Base-by-base conservation (phyloP, 2,329 filamentous ascomycete genomes). In the Rutstroemia sydowiana region DNA sequence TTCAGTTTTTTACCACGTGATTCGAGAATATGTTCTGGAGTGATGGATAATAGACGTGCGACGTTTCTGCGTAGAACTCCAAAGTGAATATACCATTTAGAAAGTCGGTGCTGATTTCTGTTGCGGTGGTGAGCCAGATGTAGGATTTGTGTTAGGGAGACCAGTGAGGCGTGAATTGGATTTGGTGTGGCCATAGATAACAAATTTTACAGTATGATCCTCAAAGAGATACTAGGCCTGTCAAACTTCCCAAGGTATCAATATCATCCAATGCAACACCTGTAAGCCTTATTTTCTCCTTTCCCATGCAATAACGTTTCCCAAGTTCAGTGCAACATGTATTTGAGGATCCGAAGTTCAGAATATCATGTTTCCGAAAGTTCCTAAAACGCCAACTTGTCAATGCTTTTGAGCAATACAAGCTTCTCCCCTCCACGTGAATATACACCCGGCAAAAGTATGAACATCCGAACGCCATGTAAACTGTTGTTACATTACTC, bases 91-190 rank as follows among this genome's bases (percentile, higher is more conserved):
- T 87, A 97, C 92, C 92, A 98, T 65, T 82, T 80, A 28, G 84
- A 79, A 56, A 78, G 75, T 51, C 83, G 83, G 69, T 97, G 92
- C 71, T 97, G 92, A 71, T 96, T 97, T 65, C 84, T 85, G 73
- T 96, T 93, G 62, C 90, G 88, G 66, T 88, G 83, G 68, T 84
- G 80, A 62, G 95, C 79, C 59, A 87, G 78, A 63, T 85, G 75
- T 41, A 96, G 79, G 43, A 91, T 70, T 45, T 77, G 66, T 26
- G 72, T 60, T 26, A 75, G 63, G 2, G 72, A 66, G 2, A 61
- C 26, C 21, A 49, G 55, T 16, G 16, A 16, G 41, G 49, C 45
- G 34, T 45, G 44, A 26, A 21, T 45, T 14, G 26, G 44, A 10
- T 52, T 52, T 31, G 31, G 20, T 14, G 28, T 20, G 37, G 39